Evolutionary conservation across 1,284 basidiomycete species (phyloP).

Genomic region (Heterobasidion occidentale): DNA sequence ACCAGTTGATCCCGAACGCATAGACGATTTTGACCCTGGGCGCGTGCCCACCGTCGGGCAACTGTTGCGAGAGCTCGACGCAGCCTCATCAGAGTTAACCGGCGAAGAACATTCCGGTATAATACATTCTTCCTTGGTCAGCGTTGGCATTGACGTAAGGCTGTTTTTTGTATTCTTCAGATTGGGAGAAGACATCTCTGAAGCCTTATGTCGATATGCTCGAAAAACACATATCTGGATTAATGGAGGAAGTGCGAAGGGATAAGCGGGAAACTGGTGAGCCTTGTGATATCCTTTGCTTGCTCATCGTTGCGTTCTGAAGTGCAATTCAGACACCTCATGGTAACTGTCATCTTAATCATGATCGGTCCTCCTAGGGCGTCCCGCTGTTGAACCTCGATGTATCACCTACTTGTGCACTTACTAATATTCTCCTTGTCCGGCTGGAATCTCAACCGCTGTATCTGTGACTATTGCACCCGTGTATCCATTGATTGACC

Average conservation of each 20-base stretch:
- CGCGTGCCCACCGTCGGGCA: constrained; percentile 82
- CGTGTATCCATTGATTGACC: too few species aligned
- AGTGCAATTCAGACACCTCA: constrained; percentile 7
- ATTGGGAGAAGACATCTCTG: constrained; percentile 71
- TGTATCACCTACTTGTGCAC: too few species aligned
- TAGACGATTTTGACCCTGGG: constrained; percentile 85
- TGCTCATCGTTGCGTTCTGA: not conserved
- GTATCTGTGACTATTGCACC: too few species aligned
- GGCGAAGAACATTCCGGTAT: constrained; percentile 43
- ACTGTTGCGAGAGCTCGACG: constrained; percentile 74
- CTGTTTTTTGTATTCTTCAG: constrained; percentile 20
- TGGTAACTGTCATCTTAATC: constrained; percentile 2
- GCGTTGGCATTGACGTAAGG: not conserved
- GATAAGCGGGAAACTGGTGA: constrained; percentile 32
- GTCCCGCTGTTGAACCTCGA: too few species aligned
- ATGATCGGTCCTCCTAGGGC: too few species aligned
- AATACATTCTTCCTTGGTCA: not conserved
- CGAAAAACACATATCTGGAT: constrained; percentile 57
- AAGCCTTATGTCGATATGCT: constrained; percentile 89
- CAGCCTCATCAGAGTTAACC: constrained; percentile 20
- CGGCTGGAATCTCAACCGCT: too few species aligned
- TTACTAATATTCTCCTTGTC: too few species aligned
- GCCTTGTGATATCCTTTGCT: not conserved
- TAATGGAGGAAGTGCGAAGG: constrained; percentile 55
- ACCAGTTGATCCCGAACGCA: constrained; percentile 72